These are phyloP conservation scores for Wallacemonas sp. DNA, from an alignment of 208 protist species.

Conservation along the genomic window DNA sequence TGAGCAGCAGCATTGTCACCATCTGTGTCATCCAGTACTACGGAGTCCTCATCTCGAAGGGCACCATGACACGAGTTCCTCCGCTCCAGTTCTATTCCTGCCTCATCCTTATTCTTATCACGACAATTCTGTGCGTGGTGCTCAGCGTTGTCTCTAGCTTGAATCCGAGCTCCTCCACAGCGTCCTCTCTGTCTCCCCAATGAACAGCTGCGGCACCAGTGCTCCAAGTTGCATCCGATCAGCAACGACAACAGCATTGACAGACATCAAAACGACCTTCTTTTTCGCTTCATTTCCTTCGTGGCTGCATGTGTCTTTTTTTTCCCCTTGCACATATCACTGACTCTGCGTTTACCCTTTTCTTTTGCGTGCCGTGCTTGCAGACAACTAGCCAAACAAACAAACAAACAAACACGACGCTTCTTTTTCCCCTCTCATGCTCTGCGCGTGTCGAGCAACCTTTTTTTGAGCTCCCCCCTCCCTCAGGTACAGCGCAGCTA, in stretches of 20 bases:
- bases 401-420: too few relatives aligned
- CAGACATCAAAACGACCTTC: background rate
- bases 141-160: background rate
- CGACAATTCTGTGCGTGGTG: constrained; percentile 11
- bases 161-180: background rate
- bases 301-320: too few relatives aligned
- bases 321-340: too few relatives aligned
- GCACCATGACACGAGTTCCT: background rate
- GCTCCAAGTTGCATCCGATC: too few relatives aligned
- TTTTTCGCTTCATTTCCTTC: constrained; percentile 1
- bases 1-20: constrained; percentile 2
- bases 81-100: constrained; percentile 11
- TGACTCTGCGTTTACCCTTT: too few relatives aligned
- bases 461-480: too few relatives aligned
- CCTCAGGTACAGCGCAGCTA: too few relatives aligned
- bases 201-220: background rate
- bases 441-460: too few relatives aligned
- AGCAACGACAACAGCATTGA: too few relatives aligned
- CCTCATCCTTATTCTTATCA: constrained; percentile 3
- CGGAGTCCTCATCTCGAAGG: constrained; percentile 9
- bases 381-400: too few relatives aligned
- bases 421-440: too few relatives aligned
- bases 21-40: constrained; percentile 16
- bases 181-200: background rate
- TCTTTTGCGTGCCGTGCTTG: too few relatives aligned